phyloP scores from a whole-genome alignment of 1,284 basidiomycete genomes.

The Cutaneotrichosporon dermatis region DNA sequence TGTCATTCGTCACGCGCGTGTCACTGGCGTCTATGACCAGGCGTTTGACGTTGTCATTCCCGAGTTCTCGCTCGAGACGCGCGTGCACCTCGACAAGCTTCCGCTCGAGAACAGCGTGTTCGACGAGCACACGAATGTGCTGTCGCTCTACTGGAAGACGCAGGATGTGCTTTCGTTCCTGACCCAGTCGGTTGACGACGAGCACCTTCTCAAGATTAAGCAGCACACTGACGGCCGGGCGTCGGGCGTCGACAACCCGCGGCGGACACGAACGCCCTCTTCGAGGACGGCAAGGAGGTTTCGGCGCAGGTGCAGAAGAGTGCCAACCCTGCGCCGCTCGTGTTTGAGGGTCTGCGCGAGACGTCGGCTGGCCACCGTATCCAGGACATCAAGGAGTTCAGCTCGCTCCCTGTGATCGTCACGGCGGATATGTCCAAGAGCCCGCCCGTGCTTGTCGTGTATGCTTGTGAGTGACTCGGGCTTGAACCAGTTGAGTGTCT shows the following conservation, averaged over 20 bases:
- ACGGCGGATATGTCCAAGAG: conserved; percentile 90
- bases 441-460: conserved; percentile 78
- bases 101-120: conserved; percentile 96
- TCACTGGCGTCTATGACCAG: conserved; percentile 88
- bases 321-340: conserved; percentile 59
- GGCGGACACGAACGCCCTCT: conserved; percentile 77
- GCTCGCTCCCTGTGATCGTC: conserved; percentile 87
- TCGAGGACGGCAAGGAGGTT: conserved; percentile 68
- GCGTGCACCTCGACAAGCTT: conserved; percentile 98
- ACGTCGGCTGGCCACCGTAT: conserved; percentile 75
- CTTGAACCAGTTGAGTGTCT: too few species aligned
- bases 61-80: conserved; percentile 96
- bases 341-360: conserved; percentile 71
- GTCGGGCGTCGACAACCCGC: conserved; percentile 57
- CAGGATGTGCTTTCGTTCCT: conserved; percentile 91
- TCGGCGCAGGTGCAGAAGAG: conserved; percentile 67
- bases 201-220: conserved; percentile 86
- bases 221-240: conserved; percentile 79
- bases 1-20: conserved; percentile 85
- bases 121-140: conserved; percentile 82
- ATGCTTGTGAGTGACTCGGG: conserved; percentile 39
- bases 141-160: conserved; percentile 68
- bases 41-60: conserved; percentile 87
- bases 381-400: conserved; percentile 84
- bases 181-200: conserved; percentile 82